Percentiles rank a stretch among this genome's conserved stretches.
Evolutionary conservation across 2,329 filamentous ascomycete species (phyloP).

Genomic region (Pseudogymnoascus pannorum): DNA sequence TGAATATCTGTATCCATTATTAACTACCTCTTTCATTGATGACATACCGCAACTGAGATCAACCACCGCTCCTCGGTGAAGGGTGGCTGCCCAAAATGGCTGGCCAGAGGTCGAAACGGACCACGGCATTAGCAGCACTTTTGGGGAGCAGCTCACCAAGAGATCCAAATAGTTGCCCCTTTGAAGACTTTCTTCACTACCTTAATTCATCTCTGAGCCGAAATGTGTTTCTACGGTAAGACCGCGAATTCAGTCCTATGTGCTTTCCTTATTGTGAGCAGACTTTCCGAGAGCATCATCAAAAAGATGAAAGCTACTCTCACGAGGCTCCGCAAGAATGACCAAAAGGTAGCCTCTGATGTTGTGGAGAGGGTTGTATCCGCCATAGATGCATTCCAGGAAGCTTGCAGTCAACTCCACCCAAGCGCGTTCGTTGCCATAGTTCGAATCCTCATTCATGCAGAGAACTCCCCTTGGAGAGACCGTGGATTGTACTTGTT

Average conservation of each 20-base stretch:
- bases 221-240: slow-evolving; percentile 6
- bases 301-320: background rate
- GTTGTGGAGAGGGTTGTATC: background rate
- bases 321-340: background rate
- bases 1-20: background rate
- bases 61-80: background rate
- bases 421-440: background rate
- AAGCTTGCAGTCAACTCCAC: background rate
- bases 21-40: background rate
- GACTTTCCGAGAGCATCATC: background rate
- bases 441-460: background rate
- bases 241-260: background rate
- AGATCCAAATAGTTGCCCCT: background rate
- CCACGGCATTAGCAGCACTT: background rate
- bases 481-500: slow-evolving; percentile 6
- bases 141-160: background rate
- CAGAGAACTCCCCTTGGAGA: background rate
- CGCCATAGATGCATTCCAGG: background rate
- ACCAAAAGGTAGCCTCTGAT: background rate
- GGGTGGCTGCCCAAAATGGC: background rate
- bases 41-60: background rate
- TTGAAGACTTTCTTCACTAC: slow-evolving; percentile 4
- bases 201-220: background rate
- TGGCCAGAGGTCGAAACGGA: background rate
- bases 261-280: background rate